Base-by-base conservation (phyloP, 192 early-diverging fungal genomes). In the Coemansia sp. region DNA sequence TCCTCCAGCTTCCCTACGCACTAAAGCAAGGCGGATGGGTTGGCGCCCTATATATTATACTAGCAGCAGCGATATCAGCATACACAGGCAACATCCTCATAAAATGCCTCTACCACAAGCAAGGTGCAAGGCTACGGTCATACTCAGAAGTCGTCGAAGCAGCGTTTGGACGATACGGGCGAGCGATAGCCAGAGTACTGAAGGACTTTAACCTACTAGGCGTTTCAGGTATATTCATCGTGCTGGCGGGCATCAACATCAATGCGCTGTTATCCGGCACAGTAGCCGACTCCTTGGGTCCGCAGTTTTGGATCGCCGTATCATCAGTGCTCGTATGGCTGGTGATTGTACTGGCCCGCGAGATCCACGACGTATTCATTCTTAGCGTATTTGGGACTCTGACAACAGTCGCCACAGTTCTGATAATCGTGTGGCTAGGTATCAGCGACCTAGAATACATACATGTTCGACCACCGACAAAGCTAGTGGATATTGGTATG, bases 1-100 rank as follows among this genome's bases (percentile, higher is more conserved):
- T 92, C 28, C 86, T 94, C 26, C 92, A 93, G 70, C 82, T 96
- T 19, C 94, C 94, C 3, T 94, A 90, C 70, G 90, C 93, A 5
- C 82, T 96, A 16, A 84, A 73, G 42, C 79, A 88, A 39, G 86
- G 89, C 62, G 94, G 94, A 1, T 96, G 94, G 94, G 74, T 89
- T 28, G 90, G 89, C 37, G 63, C 90, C 7, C 67, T 87, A n/a
- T 78, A 94, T 67, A 78, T 96, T 35, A 42, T 89, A 19, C 80
- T 93, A 42, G 88, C 91, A 0, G 90, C 88, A 40, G 67, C 88
- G 7, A 90, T 92, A 66, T 88, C 89, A 14, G 59, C 86, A 26
- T 94, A 94, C 73, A 89, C 88, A 0, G 92, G 91, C 19, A 85
- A 86, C 43, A 77, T 94, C 1, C 84, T 94, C 40, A 85, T 94